Base-by-base conservation (phyloP, 352 stramenopile species). In the Halophytophthora batemanensis region DNA sequence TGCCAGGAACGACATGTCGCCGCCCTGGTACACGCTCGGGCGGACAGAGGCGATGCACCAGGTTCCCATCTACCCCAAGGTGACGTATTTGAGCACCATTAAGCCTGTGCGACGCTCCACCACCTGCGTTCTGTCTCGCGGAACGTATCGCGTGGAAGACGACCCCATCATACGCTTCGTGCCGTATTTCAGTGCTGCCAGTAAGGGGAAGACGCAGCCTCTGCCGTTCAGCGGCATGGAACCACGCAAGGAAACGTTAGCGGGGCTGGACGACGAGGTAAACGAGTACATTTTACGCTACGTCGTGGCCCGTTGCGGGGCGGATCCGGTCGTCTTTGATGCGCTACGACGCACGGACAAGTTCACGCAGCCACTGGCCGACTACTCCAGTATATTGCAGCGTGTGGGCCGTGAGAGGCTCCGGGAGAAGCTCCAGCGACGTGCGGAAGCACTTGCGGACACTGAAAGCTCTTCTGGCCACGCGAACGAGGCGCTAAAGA, bases 101-200 rank as follows among this genome's bases (percentile, higher is more conserved):
- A 45, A 69, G 1, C 33, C 50, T 2, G 54, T 83, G 6, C 83
- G 70, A 41, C 77, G 78, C 39, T 86, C 75, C 11, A 91, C 81
- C 13, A 86, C 82, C 15, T 92, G 72, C 35, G 75, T 90, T 25
- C 59, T 78, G 15, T 67, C 71, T 7, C 42, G 61, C 21, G 71
- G 63, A 28, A 71, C 72, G n/a, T 60, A 85, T 29, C 70, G 67
- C 14, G 71, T 90, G 14, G 70, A 88, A 22, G 82, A 92, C 52
- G 82, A 92, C 45, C 82, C 82, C 34, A 90, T 92, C 65, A 86
- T 92, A 56, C 82, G 82, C 19, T 87, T 85, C 48, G 76, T 87
- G 33, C 78, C 78, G 38, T 72, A 74, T 23, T 86, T 88, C 42
- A 66, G 60, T 10, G 41, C 54, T 14, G 55, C 23, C 33, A 72